Conservation (phyloP, 2,329 filamentous ascomycete species). For the Xylariaceae sp. region DNA sequence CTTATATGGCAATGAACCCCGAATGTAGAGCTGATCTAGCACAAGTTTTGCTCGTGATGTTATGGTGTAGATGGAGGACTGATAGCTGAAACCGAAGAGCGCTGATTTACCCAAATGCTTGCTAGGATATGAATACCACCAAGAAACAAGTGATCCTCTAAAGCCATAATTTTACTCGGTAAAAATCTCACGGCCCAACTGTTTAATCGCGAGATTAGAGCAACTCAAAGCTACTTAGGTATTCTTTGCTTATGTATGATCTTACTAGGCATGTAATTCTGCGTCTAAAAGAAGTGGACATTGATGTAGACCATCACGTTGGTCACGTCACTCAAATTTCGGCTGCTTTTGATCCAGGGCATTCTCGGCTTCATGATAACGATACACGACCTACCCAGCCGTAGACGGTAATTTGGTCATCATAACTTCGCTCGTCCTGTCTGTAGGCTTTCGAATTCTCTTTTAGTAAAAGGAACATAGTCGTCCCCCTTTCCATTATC, state of each 20-base stretch:
- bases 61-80: neutral
- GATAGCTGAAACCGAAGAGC: neutral
- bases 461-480: constrained; percentile 64
- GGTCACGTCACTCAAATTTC: neutral
- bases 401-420: neutral
- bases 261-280: neutral
- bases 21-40: neutral
- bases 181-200: no score
- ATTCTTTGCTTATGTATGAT: neutral
- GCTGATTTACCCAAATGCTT: neutral
- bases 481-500: constrained; percentile 58
- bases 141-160: no score
- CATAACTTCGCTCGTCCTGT: constrained; percentile 54
- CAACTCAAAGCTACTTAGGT: neutral
- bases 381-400: neutral
- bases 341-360: no score
- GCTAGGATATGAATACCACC: neutral
- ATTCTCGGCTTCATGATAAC: neutral
- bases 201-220: neutral
- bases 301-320: neutral
- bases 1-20: neutral
- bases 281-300: neutral
- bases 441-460: constrained; percentile 63
- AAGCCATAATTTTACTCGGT: no score
- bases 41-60: neutral